phyloP scores from a whole-genome alignment of 805 yeast genomes.

The Metschnikowia cerradonensis region DNA sequence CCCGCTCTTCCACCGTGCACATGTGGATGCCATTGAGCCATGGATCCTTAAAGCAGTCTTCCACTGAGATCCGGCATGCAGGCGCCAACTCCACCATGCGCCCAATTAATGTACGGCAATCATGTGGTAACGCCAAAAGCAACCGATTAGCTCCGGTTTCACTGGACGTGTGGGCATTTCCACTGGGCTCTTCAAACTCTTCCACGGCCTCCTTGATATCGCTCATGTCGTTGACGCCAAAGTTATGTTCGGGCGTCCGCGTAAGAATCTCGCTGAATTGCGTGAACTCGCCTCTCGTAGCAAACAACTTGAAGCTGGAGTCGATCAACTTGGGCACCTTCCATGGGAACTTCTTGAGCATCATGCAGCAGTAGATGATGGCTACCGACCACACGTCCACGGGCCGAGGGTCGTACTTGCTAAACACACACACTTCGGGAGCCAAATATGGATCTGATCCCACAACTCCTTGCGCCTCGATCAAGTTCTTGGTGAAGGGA shows the following conservation, averaged over 20 bases:
- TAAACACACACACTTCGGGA: constrained; percentile 83
- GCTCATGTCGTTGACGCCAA: constrained; percentile 16
- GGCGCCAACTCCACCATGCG: constrained; percentile 84
- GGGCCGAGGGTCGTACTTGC: constrained; percentile 85
- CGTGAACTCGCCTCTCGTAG: constrained; percentile 61
- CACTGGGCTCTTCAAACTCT: constrained; percentile 18
- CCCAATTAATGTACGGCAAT: constrained; percentile 61
- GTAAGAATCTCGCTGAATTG: constrained; percentile 61
- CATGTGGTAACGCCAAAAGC: constrained; percentile 65
- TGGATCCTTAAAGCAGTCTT: constrained; percentile 68
- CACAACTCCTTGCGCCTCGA: constrained; percentile 79
- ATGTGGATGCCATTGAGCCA: constrained; percentile 63
- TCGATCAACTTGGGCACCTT: constrained; percentile 82
- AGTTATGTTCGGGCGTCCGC: constrained; percentile 41
- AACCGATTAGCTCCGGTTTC: constrained; percentile 70
- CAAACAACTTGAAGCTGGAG: constrained; percentile 76
- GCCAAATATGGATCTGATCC: constrained; percentile 90
- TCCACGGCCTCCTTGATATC: constrained; percentile 21
- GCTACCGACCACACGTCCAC: constrained; percentile 94
- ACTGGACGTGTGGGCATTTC: constrained; percentile 55
- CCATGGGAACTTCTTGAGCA: constrained; percentile 90
- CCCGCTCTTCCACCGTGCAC: constrained; percentile 58
- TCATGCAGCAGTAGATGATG: constrained; percentile 88
- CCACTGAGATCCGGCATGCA: constrained; percentile 77
- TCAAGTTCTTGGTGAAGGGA: constrained; percentile 69